Evolutionary conservation across 2,329 filamentous ascomycete genomes (phyloP).

Genomic region (Parastagonospora avenae): DNA sequence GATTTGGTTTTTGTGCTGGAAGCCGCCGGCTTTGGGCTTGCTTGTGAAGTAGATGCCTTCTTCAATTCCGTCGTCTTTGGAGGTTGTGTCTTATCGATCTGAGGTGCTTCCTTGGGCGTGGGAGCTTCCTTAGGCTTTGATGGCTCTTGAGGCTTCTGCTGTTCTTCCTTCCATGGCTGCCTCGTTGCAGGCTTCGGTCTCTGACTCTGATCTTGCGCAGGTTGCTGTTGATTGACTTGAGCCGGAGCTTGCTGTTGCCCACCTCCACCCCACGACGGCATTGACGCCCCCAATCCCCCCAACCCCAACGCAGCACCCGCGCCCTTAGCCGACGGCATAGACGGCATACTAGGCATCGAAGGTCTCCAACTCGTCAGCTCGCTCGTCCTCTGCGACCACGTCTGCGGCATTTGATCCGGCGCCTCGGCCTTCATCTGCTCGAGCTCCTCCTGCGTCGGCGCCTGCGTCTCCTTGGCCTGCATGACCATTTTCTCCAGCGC

Average conservation of each 20-base stretch:
- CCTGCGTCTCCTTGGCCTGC: conserved; percentile 42
- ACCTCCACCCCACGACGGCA: conserved; percentile 23
- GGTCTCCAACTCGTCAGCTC: conserved; percentile 43
- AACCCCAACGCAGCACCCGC: conserved; percentile 25
- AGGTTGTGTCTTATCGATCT: conserved; percentile 10
- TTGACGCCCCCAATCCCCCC: conserved; percentile 33
- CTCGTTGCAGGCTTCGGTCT: conserved; percentile 8
- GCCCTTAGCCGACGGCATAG: conserved; percentile 31
- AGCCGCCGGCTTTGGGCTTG: conserved; percentile 1
- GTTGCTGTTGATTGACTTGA: conserved; percentile 3
- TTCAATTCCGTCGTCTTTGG: conserved; percentile 9
- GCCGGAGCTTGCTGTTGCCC: conserved; percentile 12
- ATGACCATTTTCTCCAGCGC: conserved; percentile 46
- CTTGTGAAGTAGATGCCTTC: not conserved
- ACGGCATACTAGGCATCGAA: conserved; percentile 30
- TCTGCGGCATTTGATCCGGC: conserved; percentile 38
- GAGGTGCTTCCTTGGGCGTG: conserved; percentile 18
- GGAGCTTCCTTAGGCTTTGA: conserved; percentile 17
- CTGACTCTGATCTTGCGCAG: conserved; percentile 5
- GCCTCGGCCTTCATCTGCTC: conserved; percentile 43
- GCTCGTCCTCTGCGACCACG: conserved; percentile 39
- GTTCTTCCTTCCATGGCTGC: conserved; percentile 19
- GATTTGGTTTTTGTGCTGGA: conserved; percentile 3
- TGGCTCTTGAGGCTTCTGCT: conserved; percentile 8
- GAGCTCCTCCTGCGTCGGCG: conserved; percentile 38